Evolutionary conservation across 1,284 basidiomycete species (phyloP), one percentile per base, ranked within the genome.

Genomic region (Boletus mariae): DNA sequence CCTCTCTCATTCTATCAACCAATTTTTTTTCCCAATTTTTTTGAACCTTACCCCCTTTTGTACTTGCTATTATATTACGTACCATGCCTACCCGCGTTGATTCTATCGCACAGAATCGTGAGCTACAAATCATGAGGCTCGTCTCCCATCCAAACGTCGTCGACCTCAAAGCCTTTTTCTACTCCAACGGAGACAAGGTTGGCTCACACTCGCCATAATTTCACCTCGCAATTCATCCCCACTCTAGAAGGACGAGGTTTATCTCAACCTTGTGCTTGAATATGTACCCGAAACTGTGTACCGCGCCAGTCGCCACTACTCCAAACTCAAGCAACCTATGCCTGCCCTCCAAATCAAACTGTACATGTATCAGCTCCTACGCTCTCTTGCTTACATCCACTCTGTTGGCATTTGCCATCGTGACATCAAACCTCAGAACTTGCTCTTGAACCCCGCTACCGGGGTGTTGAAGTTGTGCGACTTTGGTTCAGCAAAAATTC

Each of bases 281-380:
- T 99, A 94, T 73, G 95, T 99, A 45, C 96, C 96, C 44, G 97
- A 99, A 79, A 99, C 96, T 26, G 97, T 99, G 55, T 99, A 99
- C 78, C 92, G 96, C 67, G 95, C 96, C 40, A 96, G 93, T 66
- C 87, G 97, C 68, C 96, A 98, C 77, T 99, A 98, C 74, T 92
- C 95, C 67, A 99, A 99, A 78, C 88, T 99, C 75, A 99, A 99
- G 80, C 97, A 99, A 71, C 92, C 93, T 56, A 99, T 99, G 93
- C 96, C 96, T 28, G 98, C 95, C 86, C 85, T 98, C 51, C 94
- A 98, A 78, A 96, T 99, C 80, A 99, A 98, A 80, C 76, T 97
- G 66, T 94, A 94, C 77, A 94, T 94, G 90, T 96, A 96, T 75
- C 94, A 99, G 76, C 90, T 99, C 64, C 80, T 99, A 62, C 92